A percentile compares a stretch with the other conserved stretches of the same genome.
Evolutionary conservation across 192 early-diverging fungal genomes (phyloP).

Genomic region (Chytriomyces hyalinus): DNA sequence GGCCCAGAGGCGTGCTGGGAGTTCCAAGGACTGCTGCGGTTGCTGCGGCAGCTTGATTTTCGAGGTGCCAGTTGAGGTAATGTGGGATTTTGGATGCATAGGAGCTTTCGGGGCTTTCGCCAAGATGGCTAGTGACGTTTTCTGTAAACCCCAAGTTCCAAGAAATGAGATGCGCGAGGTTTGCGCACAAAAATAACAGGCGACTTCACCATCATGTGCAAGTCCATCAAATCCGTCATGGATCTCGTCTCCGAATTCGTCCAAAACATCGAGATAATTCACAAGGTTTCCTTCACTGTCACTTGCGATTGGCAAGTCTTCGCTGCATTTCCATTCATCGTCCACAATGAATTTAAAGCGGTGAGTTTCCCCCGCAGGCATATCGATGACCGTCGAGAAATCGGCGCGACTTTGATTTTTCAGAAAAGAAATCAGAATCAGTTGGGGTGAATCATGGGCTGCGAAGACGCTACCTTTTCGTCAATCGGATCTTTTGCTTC

Average conservation of each 20-base stretch:
- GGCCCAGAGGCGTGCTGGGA: slow-evolving; percentile 16
- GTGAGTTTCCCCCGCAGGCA: slow-evolving; percentile 89
- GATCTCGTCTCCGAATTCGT: slow-evolving; percentile 71
- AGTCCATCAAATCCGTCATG: slow-evolving; percentile 56
- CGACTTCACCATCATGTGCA: slow-evolving; percentile 27
- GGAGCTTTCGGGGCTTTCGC: slow-evolving; percentile 67
- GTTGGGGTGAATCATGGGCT: neutral
- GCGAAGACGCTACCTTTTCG: slow-evolving; percentile 39
- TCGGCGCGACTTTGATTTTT: slow-evolving; percentile 58
- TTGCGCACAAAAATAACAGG: neutral
- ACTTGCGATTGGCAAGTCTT: slow-evolving; percentile 85
- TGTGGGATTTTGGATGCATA: slow-evolving; percentile 68
- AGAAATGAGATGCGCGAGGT: neutral
- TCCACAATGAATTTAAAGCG: slow-evolving; percentile 98
- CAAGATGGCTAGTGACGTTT: slow-evolving; percentile 35
- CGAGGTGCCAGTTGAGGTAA: slow-evolving; percentile 45
- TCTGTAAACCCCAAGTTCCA: neutral
- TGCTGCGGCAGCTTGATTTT: slow-evolving; percentile 19
- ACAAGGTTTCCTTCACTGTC: slow-evolving; percentile 96
- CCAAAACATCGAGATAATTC: slow-evolving; percentile 87
- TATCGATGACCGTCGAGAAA: slow-evolving; percentile 81
- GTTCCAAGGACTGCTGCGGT: neutral
- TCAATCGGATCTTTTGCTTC: slow-evolving; percentile 88
- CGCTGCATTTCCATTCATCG: slow-evolving; percentile 96
- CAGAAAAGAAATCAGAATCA: slow-evolving; percentile 9